Conservation (phyloP, 257 asterid genomes). For the Nicotiana tomentosiformis region DNA sequence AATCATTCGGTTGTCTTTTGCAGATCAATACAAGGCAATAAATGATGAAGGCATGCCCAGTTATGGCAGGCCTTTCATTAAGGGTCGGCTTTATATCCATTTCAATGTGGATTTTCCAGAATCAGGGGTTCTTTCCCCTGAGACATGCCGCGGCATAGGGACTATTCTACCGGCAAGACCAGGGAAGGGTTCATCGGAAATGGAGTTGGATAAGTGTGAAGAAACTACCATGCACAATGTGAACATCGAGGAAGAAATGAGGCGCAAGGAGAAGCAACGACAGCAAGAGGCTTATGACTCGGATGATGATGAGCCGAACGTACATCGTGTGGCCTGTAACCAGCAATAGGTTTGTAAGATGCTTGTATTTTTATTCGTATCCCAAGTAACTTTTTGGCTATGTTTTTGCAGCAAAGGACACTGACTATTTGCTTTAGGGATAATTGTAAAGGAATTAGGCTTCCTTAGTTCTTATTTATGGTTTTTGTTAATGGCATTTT, state of each 20-base stretch:
- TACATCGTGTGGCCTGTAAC: conserved; percentile 25
- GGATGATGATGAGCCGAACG: conserved; percentile 16
- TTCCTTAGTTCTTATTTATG: background rate
- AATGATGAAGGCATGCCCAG: conserved; percentile 37
- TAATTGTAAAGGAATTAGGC: background rate
- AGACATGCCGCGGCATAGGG: conserved; percentile 7
- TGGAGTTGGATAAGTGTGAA: conserved; percentile 21
- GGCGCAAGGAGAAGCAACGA: conserved; percentile 17
- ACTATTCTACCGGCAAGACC: conserved; percentile 1
- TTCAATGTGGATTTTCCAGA: conserved; percentile 32
- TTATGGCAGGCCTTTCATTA: conserved; percentile 26
- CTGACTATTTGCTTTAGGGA: background rate
- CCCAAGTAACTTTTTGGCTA: background rate
- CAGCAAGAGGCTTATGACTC: conserved; percentile 26
- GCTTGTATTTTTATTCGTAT: background rate
- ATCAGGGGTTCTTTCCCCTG: conserved; percentile 19
- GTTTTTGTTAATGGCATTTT: background rate
- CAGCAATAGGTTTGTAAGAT: conserved; percentile 21
- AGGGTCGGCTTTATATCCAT: conserved; percentile 33
- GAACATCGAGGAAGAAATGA: conserved; percentile 30
- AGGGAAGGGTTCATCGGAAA: background rate
- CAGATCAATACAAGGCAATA: conserved; percentile 37
- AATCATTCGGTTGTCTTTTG: background rate
- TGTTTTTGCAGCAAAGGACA: background rate
- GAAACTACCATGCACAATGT: conserved; percentile 23